These are phyloP conservation scores for Cicer judaicum DNA, from an alignment of 306 rosid genomes.

Conservation along the genomic window DNA sequence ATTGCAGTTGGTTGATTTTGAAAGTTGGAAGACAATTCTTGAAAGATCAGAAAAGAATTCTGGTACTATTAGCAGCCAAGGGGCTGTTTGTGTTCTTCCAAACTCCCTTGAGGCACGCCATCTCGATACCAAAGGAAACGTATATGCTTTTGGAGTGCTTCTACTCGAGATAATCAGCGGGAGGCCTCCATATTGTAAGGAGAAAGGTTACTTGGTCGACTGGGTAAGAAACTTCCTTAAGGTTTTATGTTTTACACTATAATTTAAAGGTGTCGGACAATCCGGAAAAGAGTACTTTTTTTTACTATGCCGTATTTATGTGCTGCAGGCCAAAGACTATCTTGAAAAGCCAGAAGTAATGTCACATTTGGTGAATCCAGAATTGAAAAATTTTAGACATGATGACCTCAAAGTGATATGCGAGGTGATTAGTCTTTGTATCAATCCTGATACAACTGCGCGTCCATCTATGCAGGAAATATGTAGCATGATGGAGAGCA, in stretches of 20 bases:
- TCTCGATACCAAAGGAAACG: constrained; percentile 78
- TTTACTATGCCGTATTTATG: constrained; percentile 11
- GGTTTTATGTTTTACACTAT: constrained; percentile 26
- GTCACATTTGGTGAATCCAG: constrained; percentile 82
- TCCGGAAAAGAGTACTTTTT: not conserved
- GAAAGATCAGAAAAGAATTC: constrained; percentile 87
- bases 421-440: constrained; percentile 78
- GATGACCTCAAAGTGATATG: constrained; percentile 86
- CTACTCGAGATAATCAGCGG: constrained; percentile 90
- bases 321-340: constrained; percentile 82
- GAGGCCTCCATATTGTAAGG: constrained; percentile 79
- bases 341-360: constrained; percentile 79
- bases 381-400: constrained; percentile 67
- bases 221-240: constrained; percentile 71
- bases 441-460: constrained; percentile 61
- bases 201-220: constrained; percentile 82
- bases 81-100: constrained; percentile 81
- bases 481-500: constrained; percentile 73
- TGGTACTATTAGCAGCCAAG: constrained; percentile 75
- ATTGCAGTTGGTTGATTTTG: constrained; percentile 93
- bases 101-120: constrained; percentile 86
- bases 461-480: constrained; percentile 73
- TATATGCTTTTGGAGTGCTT: constrained; percentile 83
- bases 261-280: constrained; percentile 14
- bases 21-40: constrained; percentile 96